phyloP scores from a whole-genome alignment of 176 grass and related monocot species.

The Triticum turgidum region DNA sequence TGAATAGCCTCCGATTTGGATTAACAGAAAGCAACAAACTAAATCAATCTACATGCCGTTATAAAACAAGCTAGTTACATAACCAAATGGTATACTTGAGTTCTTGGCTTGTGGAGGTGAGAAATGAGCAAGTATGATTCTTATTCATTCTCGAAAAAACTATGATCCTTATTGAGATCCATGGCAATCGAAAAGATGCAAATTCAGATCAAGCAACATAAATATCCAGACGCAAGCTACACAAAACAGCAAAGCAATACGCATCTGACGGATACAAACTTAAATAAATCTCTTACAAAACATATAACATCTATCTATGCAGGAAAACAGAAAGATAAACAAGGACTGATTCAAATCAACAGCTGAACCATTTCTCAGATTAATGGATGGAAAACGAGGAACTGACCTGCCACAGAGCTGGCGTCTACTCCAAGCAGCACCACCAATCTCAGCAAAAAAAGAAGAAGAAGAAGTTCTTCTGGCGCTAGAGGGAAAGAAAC shows the following conservation, averaged over 20 bases:
- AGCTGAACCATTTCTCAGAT: conserved; percentile 1
- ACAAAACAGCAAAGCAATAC: conserved; percentile 25
- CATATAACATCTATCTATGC: background rate
- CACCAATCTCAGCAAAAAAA: conserved; percentile 28
- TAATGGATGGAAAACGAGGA: conserved; percentile 17
- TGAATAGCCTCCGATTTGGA: background rate
- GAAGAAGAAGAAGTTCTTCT: conserved; percentile 25
- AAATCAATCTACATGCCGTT: background rate
- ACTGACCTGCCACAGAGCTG: conserved; percentile 44
- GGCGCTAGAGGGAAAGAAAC: conserved; percentile 24
- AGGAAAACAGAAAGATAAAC: conserved; percentile 3
- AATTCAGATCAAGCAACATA: conserved; percentile 35
- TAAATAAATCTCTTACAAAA: background rate
- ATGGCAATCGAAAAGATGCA: conserved; percentile 9
- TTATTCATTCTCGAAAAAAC: background rate
- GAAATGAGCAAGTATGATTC: conserved; percentile 9
- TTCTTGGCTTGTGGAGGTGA: background rate
- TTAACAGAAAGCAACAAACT: background rate
- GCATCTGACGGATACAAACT: conserved; percentile 26
- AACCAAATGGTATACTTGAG: background rate
- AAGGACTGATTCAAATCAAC: conserved; percentile 22
- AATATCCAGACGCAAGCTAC: conserved; percentile 4
- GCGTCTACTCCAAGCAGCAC: conserved; percentile 43
- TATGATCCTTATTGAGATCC: conserved; percentile 38
- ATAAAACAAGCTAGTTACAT: background rate